A percentile compares a stretch with the other conserved stretches of the same genome.
Evolutionary conservation across 352 stramenopile genomes (phyloP).

Genomic region (Globisporangium irregulare): DNA sequence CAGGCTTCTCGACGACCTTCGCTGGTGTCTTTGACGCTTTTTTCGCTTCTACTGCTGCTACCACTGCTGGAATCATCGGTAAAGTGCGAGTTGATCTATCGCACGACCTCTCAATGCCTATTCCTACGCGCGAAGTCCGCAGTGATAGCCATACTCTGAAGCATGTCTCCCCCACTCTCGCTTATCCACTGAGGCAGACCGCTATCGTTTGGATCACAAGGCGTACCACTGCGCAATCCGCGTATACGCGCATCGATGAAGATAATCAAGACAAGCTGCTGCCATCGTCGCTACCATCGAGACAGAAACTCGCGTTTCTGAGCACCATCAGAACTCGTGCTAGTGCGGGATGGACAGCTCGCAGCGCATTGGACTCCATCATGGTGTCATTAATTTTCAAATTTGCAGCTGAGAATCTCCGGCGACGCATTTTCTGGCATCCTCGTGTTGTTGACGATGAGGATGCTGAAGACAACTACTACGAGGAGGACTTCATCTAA

Average conservation of each 20-base stretch:
- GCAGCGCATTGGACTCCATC: neutral
- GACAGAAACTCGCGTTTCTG: constrained; percentile 6
- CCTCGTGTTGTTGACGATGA: neutral
- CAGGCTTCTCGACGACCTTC: no score
- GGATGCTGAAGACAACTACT: no score
- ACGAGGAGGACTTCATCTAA: no score
- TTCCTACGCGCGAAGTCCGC: no score
- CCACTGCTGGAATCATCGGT: no score
- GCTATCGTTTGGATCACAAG: neutral
- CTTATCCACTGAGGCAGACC: neutral
- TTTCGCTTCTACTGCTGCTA: no score
- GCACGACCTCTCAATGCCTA: no score
- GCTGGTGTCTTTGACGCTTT: no score
- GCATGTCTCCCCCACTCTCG: no score
- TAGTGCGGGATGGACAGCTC: neutral
- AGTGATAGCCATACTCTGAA: no score
- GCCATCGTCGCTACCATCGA: neutral
- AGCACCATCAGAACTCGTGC: neutral
- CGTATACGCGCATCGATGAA: neutral
- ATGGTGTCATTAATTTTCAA: constrained; percentile 10
- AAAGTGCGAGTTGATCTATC: no score
- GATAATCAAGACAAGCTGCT: constrained; percentile 4
- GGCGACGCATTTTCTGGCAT: constrained; percentile 4
- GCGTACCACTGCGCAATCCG: neutral
- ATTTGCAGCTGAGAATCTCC: constrained; percentile 4